Evolutionary conservation across 2,329 filamentous ascomycete genomes (phyloP).

Genomic region (Claviceps arundinis): DNA sequence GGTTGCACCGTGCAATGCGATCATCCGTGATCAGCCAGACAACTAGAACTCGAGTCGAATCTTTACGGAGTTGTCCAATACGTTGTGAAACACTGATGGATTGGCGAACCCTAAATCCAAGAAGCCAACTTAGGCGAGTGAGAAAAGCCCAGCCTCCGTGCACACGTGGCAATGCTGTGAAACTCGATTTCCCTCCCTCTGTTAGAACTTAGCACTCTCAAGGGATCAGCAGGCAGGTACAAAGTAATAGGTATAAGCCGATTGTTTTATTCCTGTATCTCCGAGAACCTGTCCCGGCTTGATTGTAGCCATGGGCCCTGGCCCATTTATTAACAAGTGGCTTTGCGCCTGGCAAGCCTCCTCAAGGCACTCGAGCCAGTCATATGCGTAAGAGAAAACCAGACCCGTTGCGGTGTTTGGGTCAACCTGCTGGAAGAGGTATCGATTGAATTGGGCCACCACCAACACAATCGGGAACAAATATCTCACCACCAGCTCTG

Average conservation of each 20-base stretch:
- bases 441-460: too few relatives aligned
- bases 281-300: too few relatives aligned
- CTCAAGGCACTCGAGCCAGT: background rate
- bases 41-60: background rate
- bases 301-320: too few relatives aligned
- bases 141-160: background rate
- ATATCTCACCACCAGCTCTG: background rate
- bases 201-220: background rate
- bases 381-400: background rate
- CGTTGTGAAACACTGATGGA: conserved; percentile 1
- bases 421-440: background rate
- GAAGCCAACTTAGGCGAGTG: background rate
- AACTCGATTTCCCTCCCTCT: background rate
- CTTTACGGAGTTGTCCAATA: background rate
- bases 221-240: background rate
- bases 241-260: too few relatives aligned
- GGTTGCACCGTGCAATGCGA: background rate
- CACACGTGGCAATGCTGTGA: conserved; percentile 1
- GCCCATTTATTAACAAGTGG: background rate
- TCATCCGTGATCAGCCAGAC: background rate
- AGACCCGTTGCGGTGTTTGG: background rate
- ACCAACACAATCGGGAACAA: background rate
- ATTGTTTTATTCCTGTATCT: too few relatives aligned
- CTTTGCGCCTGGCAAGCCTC: background rate
- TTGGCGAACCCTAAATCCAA: background rate